Percentiles rank a stretch among this genome's conserved stretches.
These are phyloP conservation scores for Rhododendron williamsianum DNA, from an alignment of 148 eudicot species.

Conservation along the genomic window DNA sequence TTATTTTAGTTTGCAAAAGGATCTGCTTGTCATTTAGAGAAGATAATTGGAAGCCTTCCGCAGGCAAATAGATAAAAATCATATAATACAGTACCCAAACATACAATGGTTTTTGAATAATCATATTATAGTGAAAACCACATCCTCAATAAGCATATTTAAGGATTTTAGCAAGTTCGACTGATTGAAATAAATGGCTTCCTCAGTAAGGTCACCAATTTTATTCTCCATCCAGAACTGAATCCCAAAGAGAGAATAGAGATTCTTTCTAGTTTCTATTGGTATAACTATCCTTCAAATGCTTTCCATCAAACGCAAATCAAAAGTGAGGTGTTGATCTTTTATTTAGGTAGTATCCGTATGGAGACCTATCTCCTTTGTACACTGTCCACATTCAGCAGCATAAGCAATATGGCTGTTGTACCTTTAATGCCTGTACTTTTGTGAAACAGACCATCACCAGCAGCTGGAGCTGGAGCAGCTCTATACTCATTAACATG, in stretches of 20 bases:
- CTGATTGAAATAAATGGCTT: not conserved
- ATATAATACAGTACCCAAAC: not conserved
- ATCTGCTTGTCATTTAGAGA: not conserved
- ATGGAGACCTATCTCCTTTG: constrained; percentile 7
- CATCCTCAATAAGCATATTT: not conserved
- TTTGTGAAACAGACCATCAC: constrained; percentile 1
- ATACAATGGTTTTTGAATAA: not conserved
- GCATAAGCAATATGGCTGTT: not conserved
- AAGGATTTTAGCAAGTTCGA: not conserved
- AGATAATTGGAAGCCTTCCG: not conserved
- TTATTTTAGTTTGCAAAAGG: not conserved
- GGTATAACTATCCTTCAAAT: not conserved
- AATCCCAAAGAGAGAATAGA: not conserved
- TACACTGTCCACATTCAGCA: not conserved
- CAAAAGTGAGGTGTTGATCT: not conserved
- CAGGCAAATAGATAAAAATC: not conserved
- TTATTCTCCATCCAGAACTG: not conserved
- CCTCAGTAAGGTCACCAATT: not conserved
- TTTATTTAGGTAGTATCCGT: not conserved
- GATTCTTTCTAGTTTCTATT: not conserved
- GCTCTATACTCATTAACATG: constrained; percentile 14
- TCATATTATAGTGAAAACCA: not conserved
- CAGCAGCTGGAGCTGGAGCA: constrained; percentile 18
- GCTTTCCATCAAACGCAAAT: not conserved
- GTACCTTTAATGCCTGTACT: not conserved